Conservation (phyloP, 2,329 filamentous ascomycete species). For the Ceratocystis eucalypticola region DNA sequence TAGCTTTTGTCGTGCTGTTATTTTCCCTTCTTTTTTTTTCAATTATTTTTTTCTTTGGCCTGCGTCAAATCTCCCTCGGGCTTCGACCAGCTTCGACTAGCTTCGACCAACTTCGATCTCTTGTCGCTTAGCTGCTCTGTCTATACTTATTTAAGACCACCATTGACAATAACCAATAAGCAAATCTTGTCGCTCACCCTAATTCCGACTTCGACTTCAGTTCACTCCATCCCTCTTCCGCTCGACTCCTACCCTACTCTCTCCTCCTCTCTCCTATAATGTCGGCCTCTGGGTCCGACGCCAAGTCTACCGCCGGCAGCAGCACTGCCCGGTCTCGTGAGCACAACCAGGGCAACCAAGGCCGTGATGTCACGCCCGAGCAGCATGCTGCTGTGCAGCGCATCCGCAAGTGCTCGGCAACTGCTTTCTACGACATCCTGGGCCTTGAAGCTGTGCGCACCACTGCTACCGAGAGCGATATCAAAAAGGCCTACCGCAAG, state of each 20-base stretch:
- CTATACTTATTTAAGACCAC: background rate
- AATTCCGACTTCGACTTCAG: background rate
- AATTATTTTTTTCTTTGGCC: background rate
- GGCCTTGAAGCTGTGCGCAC: constrained; percentile 51
- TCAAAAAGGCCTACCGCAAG: constrained; percentile 97
- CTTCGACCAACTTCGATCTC: constrained; percentile 9
- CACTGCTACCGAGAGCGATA: constrained; percentile 63
- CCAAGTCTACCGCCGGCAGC: constrained; percentile 36
- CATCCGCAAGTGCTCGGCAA: constrained; percentile 69
- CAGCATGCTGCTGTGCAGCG: constrained; percentile 85
- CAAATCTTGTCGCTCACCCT: background rate
- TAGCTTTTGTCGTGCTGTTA: background rate
- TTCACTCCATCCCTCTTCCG: background rate
- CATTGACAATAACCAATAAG: background rate
- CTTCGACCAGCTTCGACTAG: background rate
- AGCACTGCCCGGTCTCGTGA: constrained; percentile 39
- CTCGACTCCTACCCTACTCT: constrained; percentile 7
- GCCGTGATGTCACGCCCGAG: constrained; percentile 69
- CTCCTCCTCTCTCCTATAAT: constrained; percentile 8
- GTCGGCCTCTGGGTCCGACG: constrained; percentile 34
- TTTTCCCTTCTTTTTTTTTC: background rate
- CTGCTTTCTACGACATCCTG: constrained; percentile 92
- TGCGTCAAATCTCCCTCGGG: background rate
- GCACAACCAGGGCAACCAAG: constrained; percentile 64
- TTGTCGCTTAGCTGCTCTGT: background rate